Evolutionary conservation across 1,139 yeast genomes (phyloP), one percentile per base, ranked within the genome.

Genomic region (Lodderomyces margitis): DNA sequence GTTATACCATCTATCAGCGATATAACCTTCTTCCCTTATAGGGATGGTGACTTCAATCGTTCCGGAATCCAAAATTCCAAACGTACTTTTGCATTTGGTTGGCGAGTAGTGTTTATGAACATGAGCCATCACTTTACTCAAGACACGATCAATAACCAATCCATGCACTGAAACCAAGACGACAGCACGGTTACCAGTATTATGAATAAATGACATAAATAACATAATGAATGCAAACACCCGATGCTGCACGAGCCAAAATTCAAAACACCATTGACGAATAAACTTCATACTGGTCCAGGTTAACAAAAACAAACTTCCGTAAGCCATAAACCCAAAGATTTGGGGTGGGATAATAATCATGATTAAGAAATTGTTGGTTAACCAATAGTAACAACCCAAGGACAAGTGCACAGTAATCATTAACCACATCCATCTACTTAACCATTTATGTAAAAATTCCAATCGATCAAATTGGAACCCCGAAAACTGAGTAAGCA

Each of bases 271-370:
- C 47, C 61, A 61, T 39, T 57, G 58, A 46, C 80, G 53, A 10
- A 75, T 52, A 38, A 67, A 57, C 42, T 61, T 63, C 19, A 68
- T 37, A 37, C 72, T 63, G 4, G 64, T 70, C 59, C 69, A 63
- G 9, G 65, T 66, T 44, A 74, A 54, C 34, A 72, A 37, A 24
- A 59, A 59, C 50, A 74, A 60, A 37, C 64, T 56, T 4, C 64
- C 62, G 47, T 67, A 70, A 0, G 79, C 69, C 42, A 75, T 74
- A 59, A 71, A 67, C 4, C 80, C 80, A 55, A 75, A 75, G 19
- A 71, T 71, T 49, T 73, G 78, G 1, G 80, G 80, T 3, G 80
- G 80, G 37, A 75, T 75, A 11, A 58, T 45, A 25, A 75, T 49
- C 80, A 75, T 74, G 11, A 70, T 55, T 12, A 54, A 45, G 46